A percentile compares a stretch with the other conserved stretches of the same genome.
Evolutionary conservation across 495 filamentous ascomycete genomes (phyloP).

Genomic region (Chaetomidium leptoderma): DNA sequence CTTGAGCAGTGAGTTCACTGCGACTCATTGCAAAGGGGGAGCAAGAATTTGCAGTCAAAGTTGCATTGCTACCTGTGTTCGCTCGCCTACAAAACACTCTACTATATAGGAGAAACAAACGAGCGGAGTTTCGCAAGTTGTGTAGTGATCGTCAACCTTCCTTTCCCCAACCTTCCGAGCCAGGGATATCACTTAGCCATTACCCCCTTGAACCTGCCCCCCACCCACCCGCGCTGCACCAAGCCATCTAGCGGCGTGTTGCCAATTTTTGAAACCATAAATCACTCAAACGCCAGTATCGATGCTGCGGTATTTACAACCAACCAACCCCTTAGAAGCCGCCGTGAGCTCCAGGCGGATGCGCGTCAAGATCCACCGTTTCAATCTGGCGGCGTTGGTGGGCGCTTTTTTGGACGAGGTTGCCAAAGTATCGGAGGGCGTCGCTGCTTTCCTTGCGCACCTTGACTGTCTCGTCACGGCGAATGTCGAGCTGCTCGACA

Average conservation of each 20-base stretch:
- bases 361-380: slow-evolving; percentile 74
- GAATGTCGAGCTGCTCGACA: slow-evolving; percentile 72
- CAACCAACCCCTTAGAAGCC: background rate
- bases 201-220: background rate
- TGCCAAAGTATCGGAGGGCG: slow-evolving; percentile 81
- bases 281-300: background rate
- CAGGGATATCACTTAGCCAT: slow-evolving; percentile 8
- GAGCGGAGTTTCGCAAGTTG: slow-evolving; percentile 13
- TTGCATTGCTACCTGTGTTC: background rate
- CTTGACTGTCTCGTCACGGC: slow-evolving; percentile 75
- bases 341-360: slow-evolving; percentile 41
- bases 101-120: slow-evolving; percentile 12
- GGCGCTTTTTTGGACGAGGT: slow-evolving; percentile 70
- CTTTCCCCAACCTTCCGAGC: background rate
- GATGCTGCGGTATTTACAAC: background rate
- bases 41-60: background rate
- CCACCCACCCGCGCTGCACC: slow-evolving; percentile 1
- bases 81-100: background rate
- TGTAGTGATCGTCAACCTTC: background rate
- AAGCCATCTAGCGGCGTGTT: background rate
- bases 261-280: slow-evolving; percentile 2
- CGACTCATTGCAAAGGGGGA: background rate
- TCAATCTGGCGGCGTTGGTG: slow-evolving; percentile 70
- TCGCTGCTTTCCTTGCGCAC: slow-evolving; percentile 67
- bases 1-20: too few species aligned